A percentile compares a stretch with the other conserved stretches of the same genome.
phyloP scores from a whole-genome alignment of 2,329 filamentous ascomycete genomes.

The Chlorencoelia australis region DNA sequence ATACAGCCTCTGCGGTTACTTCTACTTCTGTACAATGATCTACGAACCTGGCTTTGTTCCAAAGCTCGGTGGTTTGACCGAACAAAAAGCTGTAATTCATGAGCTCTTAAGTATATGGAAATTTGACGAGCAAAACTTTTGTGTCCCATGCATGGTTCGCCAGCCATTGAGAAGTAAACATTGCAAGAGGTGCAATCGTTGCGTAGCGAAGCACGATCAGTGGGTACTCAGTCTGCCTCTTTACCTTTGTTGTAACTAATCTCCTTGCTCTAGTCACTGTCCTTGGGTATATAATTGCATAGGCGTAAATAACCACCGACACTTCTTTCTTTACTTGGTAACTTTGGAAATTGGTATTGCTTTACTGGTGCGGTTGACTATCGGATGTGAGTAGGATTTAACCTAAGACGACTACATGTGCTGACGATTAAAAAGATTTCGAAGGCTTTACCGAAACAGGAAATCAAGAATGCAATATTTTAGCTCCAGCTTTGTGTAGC shows the following conservation, averaged over 20 bases:
- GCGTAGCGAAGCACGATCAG: constrained; percentile 95
- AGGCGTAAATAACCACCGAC: constrained; percentile 88
- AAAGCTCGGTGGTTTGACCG: constrained; percentile 77
- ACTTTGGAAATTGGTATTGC: constrained; percentile 67
- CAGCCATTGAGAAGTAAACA: constrained; percentile 92
- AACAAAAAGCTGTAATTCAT: constrained; percentile 82
- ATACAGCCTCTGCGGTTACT: constrained; percentile 64
- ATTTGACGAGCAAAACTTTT: constrained; percentile 92
- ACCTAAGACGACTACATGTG: background rate
- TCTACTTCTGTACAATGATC: constrained; percentile 78
- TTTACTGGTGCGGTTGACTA: constrained; percentile 59
- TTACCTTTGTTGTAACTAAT: background rate
- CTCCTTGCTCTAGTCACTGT: constrained; percentile 57
- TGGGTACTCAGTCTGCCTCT: constrained; percentile 36
- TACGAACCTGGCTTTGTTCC: constrained; percentile 90
- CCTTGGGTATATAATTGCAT: constrained; percentile 98
- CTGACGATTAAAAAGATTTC: constrained; percentile 45
- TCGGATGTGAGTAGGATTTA: constrained; percentile 57
- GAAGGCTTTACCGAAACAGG: constrained; percentile 43
- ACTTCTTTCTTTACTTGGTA: constrained; percentile 87
- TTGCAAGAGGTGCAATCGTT: constrained; percentile 82
- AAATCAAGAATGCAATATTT: constrained; percentile 56
- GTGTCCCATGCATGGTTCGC: constrained; percentile 86
- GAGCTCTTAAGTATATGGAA: constrained; percentile 77
- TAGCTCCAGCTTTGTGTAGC: constrained; percentile 66